phyloP scores from a whole-genome alignment of 805 yeast genomes.

The Saturnispora halmiae region DNA sequence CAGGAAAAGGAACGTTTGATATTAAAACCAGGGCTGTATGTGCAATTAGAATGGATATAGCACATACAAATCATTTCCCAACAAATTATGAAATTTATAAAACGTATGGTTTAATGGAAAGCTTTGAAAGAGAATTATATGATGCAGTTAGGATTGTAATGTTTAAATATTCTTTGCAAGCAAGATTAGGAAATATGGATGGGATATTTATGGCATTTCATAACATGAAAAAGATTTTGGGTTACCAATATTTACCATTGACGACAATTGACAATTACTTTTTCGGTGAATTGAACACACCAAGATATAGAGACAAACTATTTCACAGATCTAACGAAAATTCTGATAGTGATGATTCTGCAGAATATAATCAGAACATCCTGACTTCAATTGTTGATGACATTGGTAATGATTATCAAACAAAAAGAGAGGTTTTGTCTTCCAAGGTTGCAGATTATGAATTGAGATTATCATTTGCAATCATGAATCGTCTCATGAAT shows the following conservation, averaged over 20 bases:
- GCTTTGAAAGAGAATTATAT: slow-evolving; percentile 70
- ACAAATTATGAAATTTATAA: slow-evolving; percentile 61
- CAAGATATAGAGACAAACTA: slow-evolving; percentile 5
- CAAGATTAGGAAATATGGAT: slow-evolving; percentile 93
- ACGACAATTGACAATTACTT: slow-evolving; percentile 56
- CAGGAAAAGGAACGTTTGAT: slow-evolving; percentile 90
- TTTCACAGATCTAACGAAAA: slow-evolving; percentile 4
- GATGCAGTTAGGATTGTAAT: slow-evolving; percentile 72
- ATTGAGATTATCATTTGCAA: slow-evolving; percentile 48
- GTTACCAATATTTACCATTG: slow-evolving; percentile 81
- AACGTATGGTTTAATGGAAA: slow-evolving; percentile 57
- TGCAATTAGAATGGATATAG: slow-evolving; percentile 70
- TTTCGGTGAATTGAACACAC: slow-evolving; percentile 33
- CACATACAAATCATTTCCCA: slow-evolving; percentile 42
- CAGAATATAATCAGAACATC: slow-evolving; percentile 6
- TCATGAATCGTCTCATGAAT: slow-evolving; percentile 42
- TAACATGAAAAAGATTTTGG: slow-evolving; percentile 70
- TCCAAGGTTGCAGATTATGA: slow-evolving; percentile 55
- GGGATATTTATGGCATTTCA: slow-evolving; percentile 92
- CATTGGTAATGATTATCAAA: slow-evolving; percentile 26
- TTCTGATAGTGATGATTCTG: not conserved
- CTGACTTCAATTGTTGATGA: slow-evolving; percentile 19
- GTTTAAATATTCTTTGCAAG: slow-evolving; percentile 82
- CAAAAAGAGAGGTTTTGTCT: slow-evolving; percentile 31
- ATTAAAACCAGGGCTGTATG: slow-evolving; percentile 86